Base-by-base conservation (phyloP, 768 basidiomycete species). In the Coprinopsis cinerea region DNA sequence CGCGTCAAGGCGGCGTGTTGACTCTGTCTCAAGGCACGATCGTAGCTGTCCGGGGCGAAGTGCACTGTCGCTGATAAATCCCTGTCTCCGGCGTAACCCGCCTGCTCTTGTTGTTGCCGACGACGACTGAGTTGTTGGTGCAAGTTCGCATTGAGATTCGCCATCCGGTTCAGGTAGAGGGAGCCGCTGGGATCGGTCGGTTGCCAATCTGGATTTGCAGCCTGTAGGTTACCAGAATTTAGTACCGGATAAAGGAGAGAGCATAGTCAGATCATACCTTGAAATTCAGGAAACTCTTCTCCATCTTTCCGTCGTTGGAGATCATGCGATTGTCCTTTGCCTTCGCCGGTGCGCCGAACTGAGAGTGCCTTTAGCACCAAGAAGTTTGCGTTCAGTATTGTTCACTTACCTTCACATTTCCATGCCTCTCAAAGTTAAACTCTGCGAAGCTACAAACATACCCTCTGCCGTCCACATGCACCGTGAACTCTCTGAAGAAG, bases 361-460 rank as follows among this genome's bases (percentile, higher is more conserved):
- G 53, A 32, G 44, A 35, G 17, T 13, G 26, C 20, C n/a, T 9
- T 17, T 40, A 22, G 26, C 25, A 42, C 5, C 37, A 40, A 14
- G 5, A 14, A 45, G 14, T 44, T 27, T 25, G 2, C 17, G 55
- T 9, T 10, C 41, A 55, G 11, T 4, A 20, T 28, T 41, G 36
- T n/a, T 4, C 9, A 39, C 77, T 45, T 47, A 88, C 87, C 75
- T 88, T 92, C 63, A 92, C 77, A 63, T 94, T 94, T 0, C 93
- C 92, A 54, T 96, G 92, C 48, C 92, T 71, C 69, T 92, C 85
- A 64, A 99, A 98, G 64, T 98, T 94, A 63, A 99, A 99, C 52
- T 95, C 94, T 2, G 96, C 96, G 65, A 98, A 99, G 49, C 90
- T 93, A 62, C 96, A 98, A 17, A 99, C 89, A 59, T 96, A 95